Percentiles rank a stretch among this genome's conserved stretches.
These are phyloP conservation scores for Eucalyptus sp. DNA, from an alignment of 345 rosid genomes.

Conservation along the genomic window DNA sequence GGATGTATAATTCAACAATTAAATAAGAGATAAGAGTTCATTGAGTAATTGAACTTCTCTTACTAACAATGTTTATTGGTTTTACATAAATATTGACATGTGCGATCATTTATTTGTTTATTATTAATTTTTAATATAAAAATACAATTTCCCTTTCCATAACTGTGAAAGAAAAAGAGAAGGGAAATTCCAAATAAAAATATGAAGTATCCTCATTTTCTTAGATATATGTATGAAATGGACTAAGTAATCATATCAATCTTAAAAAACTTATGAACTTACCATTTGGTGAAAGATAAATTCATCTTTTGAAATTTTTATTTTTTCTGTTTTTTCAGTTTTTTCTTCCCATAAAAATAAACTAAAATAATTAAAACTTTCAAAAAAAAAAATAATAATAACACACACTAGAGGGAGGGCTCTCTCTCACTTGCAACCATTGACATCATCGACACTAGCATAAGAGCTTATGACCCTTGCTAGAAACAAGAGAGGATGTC, in stretches of 20 bases:
- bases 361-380: no score
- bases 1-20: background rate
- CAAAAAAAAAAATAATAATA: no score
- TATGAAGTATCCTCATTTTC: rapidly evolving
- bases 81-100: background rate
- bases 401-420: rapidly evolving
- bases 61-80: background rate
- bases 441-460: rapidly evolving
- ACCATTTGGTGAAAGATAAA: rapidly evolving
- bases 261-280: rapidly evolving
- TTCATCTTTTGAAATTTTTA: no score
- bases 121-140: no score
- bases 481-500: rapidly evolving
- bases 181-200: rapidly evolving
- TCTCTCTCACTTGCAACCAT: rapidly evolving
- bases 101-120: background rate
- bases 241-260: rapidly evolving
- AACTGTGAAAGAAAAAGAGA: rapidly evolving
- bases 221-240: rapidly evolving
- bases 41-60: background rate
- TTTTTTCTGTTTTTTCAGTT: no score
- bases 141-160: background rate
- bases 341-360: no score
- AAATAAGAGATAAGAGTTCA: background rate
- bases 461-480: rapidly evolving